Evolutionary conservation across 2,329 filamentous ascomycete genomes (phyloP).

Genomic region (Sporothrix humicola): DNA sequence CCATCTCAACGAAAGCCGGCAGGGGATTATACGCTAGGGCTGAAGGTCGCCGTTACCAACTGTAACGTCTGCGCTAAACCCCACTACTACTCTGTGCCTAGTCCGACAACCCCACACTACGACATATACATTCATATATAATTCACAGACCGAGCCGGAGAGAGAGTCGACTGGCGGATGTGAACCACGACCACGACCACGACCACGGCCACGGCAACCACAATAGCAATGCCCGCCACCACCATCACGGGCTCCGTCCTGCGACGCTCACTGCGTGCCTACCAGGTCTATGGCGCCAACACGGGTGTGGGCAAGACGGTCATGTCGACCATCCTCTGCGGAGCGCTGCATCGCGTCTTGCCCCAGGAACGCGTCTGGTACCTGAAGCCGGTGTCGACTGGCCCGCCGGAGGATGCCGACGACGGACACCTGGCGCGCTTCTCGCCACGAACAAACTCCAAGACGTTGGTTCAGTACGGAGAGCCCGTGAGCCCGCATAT

Average conservation of each 20-base stretch:
- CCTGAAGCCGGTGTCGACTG: conserved; percentile 83
- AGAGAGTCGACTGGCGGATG: not conserved
- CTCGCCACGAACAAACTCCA: conserved; percentile 19
- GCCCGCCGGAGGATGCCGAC: conserved; percentile 57
- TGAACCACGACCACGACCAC: not conserved
- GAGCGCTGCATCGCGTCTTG: conserved; percentile 58
- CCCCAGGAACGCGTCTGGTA: conserved; percentile 54
- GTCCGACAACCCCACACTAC: conserved; percentile 1
- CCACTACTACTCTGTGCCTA: not conserved
- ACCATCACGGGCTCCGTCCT: conserved; percentile 53
- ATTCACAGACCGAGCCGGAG: not conserved
- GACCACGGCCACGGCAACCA: conserved; percentile 10
- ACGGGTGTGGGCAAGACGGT: conserved; percentile 87
- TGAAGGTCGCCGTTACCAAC: not conserved
- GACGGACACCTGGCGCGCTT: conserved; percentile 30
- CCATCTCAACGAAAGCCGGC: conserved; percentile 14
- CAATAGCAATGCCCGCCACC: conserved; percentile 13
- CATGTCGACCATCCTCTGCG: conserved; percentile 73
- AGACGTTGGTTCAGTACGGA: conserved; percentile 68
- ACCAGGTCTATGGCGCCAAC: conserved; percentile 83
- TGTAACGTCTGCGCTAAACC: not conserved
- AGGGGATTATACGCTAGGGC: not conserved
- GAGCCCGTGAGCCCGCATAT: conserved; percentile 76
- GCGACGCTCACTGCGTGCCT: conserved; percentile 70
- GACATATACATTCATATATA: not conserved